Evolutionary conservation across 2,329 filamentous ascomycete species (phyloP).

Genomic region (Volutella citrinella): DNA sequence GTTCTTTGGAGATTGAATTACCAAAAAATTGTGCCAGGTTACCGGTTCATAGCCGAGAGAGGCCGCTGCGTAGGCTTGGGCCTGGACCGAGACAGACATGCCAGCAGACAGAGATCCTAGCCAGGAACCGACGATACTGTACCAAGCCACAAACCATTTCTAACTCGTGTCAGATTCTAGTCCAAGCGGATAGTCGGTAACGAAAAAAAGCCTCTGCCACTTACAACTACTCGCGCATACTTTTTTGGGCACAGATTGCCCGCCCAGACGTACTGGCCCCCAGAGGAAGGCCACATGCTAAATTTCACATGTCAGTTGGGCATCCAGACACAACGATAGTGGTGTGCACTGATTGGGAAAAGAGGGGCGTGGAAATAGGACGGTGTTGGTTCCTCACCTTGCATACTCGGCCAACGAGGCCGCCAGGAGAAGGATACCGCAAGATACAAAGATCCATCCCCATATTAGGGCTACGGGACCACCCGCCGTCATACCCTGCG

Average conservation of each 20-base stretch:
- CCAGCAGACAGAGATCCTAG: background rate
- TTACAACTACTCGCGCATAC: background rate
- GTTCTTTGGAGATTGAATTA: background rate
- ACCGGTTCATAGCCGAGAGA: background rate
- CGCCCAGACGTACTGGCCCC: constrained; percentile 4
- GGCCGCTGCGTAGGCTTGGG: background rate
- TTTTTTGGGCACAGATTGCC: constrained; percentile 1
- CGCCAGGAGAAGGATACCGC: constrained; percentile 2
- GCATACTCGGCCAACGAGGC: constrained; percentile 3
- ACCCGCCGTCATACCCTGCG: constrained; percentile 2
- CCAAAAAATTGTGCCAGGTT: background rate
- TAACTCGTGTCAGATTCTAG: background rate
- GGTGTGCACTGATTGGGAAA: background rate
- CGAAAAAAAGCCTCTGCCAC: background rate
- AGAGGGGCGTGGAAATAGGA: too few species aligned
- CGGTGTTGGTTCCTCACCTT: background rate
- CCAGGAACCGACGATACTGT: background rate
- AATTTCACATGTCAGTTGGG: too few species aligned
- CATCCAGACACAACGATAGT: too few species aligned
- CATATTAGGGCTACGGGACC: constrained; percentile 4
- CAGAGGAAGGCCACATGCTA: constrained; percentile 4
- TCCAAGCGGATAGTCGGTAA: background rate
- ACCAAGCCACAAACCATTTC: background rate
- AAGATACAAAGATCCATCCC: constrained; percentile 4
- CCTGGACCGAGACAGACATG: background rate